Percentiles rank a stretch among this genome's conserved stretches.
Evolutionary conservation across 2,329 filamentous ascomycete genomes (phyloP).

Genomic region (Phoma sp.): DNA sequence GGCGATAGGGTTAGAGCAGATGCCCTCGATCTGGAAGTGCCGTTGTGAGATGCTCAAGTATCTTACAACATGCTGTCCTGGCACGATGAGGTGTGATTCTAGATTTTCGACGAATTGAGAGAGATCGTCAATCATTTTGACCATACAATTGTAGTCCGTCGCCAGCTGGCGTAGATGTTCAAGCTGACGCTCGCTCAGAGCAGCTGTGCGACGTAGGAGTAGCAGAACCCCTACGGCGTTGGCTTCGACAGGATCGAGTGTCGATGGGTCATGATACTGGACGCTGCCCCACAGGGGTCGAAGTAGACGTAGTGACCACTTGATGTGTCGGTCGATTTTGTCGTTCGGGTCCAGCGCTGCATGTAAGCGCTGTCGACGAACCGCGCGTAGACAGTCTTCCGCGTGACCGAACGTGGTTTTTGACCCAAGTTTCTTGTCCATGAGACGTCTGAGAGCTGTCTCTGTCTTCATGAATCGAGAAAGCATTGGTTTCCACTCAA

Average conservation of each 20-base stretch:
- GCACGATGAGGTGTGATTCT: conserved; percentile 22
- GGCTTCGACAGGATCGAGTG: conserved; percentile 26
- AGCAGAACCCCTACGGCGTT: conserved; percentile 26
- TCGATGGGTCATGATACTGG: conserved; percentile 10
- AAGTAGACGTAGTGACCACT: conserved; percentile 32
- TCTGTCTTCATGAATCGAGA: conserved; percentile 33
- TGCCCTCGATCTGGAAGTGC: too few species aligned
- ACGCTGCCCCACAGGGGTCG: conserved; percentile 32
- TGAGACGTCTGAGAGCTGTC: conserved; percentile 21
- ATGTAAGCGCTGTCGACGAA: conserved; percentile 34
- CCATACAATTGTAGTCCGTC: conserved; percentile 28
- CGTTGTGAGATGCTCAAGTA: too few species aligned
- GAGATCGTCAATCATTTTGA: conserved; percentile 13
- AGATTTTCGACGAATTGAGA: conserved; percentile 19
- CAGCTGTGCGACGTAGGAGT: conserved; percentile 34
- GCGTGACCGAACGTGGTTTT: conserved; percentile 29
- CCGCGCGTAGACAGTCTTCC: conserved; percentile 38
- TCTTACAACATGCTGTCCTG: not conserved
- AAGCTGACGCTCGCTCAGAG: conserved; percentile 21
- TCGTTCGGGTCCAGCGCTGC: conserved; percentile 20
- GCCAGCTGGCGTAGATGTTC: conserved; percentile 26
- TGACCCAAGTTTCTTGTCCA: conserved; percentile 27
- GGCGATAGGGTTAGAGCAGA: conserved; percentile 28
- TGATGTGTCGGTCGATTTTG: conserved; percentile 22
- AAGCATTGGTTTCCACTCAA: conserved; percentile 36